Conservation (phyloP, 1,284 basidiomycete species). For the Trametes polyzona region DNA sequence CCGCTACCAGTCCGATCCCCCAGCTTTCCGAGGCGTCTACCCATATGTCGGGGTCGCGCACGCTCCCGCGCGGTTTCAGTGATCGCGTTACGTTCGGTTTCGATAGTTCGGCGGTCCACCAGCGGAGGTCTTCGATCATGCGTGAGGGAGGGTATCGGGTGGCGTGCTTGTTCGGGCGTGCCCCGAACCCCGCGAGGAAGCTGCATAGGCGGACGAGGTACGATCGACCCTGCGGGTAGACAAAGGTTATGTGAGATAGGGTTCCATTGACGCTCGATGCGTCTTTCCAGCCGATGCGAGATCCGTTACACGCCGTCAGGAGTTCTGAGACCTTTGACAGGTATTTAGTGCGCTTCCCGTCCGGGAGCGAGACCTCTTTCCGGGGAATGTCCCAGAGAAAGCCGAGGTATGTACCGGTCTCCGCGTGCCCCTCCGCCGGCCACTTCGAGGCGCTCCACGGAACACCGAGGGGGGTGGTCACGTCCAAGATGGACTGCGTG, state of each 20-base stretch:
- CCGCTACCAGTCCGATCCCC: slow-evolving; percentile 42
- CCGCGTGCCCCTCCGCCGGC: slow-evolving; percentile 26
- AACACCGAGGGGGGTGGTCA: slow-evolving; percentile 18
- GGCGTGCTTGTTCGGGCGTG: neutral
- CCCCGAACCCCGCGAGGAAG: slow-evolving; percentile 26
- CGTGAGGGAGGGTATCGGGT: slow-evolving; percentile 25
- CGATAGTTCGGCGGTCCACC: slow-evolving; percentile 36
- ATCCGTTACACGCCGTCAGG: neutral
- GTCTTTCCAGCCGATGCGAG: neutral
- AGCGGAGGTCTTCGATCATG: slow-evolving; percentile 32
- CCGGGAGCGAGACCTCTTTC: slow-evolving; percentile 30
- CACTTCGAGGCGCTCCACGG: slow-evolving; percentile 38
- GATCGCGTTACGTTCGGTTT: slow-evolving; percentile 6
- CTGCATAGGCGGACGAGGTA: slow-evolving; percentile 34
- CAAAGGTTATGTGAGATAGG: slow-evolving; percentile 39
- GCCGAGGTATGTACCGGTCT: slow-evolving; percentile 40
- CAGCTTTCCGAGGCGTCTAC: slow-evolving; percentile 42
- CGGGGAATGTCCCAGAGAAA: slow-evolving; percentile 40
- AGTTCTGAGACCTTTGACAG: neutral
- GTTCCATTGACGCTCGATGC: slow-evolving; percentile 34
- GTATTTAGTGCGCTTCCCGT: slow-evolving; percentile 27
- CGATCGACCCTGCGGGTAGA: slow-evolving; percentile 29
- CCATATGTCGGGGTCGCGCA: slow-evolving; percentile 30
- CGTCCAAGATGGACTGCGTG: neutral
- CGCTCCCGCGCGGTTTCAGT: slow-evolving; percentile 18